A percentile compares a stretch with the other conserved stretches of the same genome.
These are phyloP conservation scores for Lactarius pseudohatsudake DNA, from an alignment of 768 basidiomycete species.

Conservation along the genomic window DNA sequence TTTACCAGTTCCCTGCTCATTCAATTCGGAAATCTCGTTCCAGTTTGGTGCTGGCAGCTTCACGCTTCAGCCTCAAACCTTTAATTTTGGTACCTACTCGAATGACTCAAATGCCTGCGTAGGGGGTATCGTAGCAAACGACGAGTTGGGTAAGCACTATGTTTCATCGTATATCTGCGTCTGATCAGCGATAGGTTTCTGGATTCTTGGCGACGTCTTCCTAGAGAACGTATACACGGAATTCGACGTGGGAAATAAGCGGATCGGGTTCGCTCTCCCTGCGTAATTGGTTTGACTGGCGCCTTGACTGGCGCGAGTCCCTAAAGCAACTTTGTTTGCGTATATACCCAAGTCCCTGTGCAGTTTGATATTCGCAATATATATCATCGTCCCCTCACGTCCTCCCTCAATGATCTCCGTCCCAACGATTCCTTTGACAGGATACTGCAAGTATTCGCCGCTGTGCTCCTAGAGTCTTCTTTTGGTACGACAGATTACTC, in stretches of 20 bases:
- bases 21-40: slow-evolving; percentile 31
- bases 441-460: too few relatives aligned
- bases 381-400: too few relatives aligned
- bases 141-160: not conserved
- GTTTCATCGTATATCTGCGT: too few relatives aligned
- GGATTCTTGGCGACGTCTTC: slow-evolving; percentile 11
- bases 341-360: too few relatives aligned
- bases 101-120: slow-evolving; percentile 22
- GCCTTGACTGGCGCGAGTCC: not conserved
- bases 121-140: slow-evolving; percentile 20
- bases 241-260: slow-evolving; percentile 20
- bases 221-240: slow-evolving; percentile 5
- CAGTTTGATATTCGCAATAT: too few relatives aligned
- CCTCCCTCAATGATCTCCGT: too few relatives aligned
- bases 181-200: not conserved
- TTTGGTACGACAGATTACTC: too few relatives aligned
- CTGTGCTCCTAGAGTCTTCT: too few relatives aligned
- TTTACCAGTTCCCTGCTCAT: slow-evolving; percentile 31
- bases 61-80: slow-evolving; percentile 29
- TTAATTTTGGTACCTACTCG: slow-evolving; percentile 35
- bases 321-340: too few relatives aligned
- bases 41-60: slow-evolving; percentile 35
- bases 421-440: too few relatives aligned
- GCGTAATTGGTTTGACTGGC: not conserved
- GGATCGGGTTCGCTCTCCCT: slow-evolving; percentile 22